Base-by-base conservation (phyloP, 2,329 filamentous ascomycete species). In the Microsporum canis region DNA sequence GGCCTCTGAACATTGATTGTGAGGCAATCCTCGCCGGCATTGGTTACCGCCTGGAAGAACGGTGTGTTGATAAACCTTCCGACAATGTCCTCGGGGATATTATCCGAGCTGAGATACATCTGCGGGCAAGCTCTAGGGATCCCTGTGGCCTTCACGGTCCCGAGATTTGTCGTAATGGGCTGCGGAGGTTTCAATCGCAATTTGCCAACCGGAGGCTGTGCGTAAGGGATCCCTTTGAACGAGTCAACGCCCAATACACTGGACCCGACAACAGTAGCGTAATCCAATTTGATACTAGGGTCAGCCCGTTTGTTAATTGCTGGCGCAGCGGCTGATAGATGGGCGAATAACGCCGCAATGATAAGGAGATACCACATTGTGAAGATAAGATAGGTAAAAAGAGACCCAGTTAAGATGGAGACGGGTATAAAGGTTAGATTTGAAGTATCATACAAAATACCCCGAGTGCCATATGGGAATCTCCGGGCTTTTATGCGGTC, bases 211-310 rank as follows among this genome's bases (percentile, higher is more conserved):
- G 88, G 88, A 1, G 87, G 80, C 63, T 88, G 77, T 1, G 88
- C 88, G 68, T 85, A 94, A 2, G 88, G 88, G 61, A 94, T 89
- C 27, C 85, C 88, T 60, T 81, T 84, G 75, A 89, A 91, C 31
- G 78, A 82, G 61, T 92, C 88, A 23, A 89, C 79, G 31, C 73
- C 72, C 2, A 70, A 67, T 1, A 71, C 69, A 62, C 66, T 73
- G 61, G 41, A 66, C 12, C 84, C 84, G 47, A 80, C 70, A 38
- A 88, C 74, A 3, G 80, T 86, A 41, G 82, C 84, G 23, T 55
- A 55, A 14, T 55, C 51, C 51, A 55, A 47, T 65, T 27, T 6
- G 71, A 55, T 31, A 34, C 10, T 17, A 4, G 71, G 3, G 8
- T 8, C 12, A 7, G 31, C 33, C 17, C 51, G 51, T 14, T 27